Evolutionary conservation across 495 filamentous ascomycete genomes (phyloP).

Genomic region (Oidiodendron maius): DNA sequence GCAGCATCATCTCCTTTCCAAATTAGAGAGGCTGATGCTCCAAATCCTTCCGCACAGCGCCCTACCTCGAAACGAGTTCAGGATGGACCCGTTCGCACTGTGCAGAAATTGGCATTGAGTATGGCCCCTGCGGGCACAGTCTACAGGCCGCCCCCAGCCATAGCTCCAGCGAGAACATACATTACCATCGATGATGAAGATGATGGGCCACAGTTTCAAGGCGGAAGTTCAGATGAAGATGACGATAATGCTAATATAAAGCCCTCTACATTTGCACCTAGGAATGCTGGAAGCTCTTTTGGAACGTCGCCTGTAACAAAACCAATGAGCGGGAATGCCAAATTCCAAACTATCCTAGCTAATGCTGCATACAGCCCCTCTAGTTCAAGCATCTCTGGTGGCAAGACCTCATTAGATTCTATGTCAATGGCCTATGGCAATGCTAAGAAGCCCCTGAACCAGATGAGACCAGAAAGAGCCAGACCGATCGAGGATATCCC

Average conservation of each 20-base stretch:
- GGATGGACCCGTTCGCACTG: neutral
- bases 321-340: conserved; percentile 13
- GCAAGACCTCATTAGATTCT: neutral
- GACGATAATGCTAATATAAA: conserved; percentile 40
- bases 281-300: conserved; percentile 13
- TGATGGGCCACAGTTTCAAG: conserved; percentile 46
- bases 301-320: neutral
- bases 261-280: conserved; percentile 53
- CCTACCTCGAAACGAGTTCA: neutral
- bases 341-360: conserved; percentile 12
- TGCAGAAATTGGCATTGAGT: conserved; percentile 10
- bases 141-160: conserved; percentile 51
- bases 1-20: conserved; percentile 73
- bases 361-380: conserved; percentile 10
- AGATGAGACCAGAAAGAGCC: conserved; percentile 49
- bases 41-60: neutral
- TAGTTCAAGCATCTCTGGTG: neutral
- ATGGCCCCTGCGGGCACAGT: conserved; percentile 78
- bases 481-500: conserved; percentile 38
- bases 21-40: conserved; percentile 6
- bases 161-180: conserved; percentile 28
- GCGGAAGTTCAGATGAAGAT: conserved; percentile 11
- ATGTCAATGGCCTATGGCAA: conserved; percentile 3
- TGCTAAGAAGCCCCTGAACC: conserved; percentile 20
- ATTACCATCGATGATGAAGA: conserved; percentile 38